Evolutionary conservation across 169 alveolate species (phyloP).

Genomic region (Eimeria necatrix): DNA sequence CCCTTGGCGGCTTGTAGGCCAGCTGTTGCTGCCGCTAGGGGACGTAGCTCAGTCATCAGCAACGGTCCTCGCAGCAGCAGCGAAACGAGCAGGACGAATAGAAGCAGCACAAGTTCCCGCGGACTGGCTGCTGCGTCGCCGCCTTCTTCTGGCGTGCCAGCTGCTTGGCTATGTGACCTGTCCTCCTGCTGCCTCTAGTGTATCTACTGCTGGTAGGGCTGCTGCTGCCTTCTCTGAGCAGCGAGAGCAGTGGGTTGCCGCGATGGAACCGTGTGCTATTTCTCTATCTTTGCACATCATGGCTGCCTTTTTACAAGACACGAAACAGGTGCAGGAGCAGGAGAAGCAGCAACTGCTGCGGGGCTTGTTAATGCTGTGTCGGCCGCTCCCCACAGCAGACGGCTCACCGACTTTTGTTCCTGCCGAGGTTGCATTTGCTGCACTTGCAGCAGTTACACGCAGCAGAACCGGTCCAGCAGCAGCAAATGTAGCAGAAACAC

Average conservation of each 20-base stretch:
- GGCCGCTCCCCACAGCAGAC: not conserved
- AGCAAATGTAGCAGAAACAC: not conserved
- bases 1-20: conserved; percentile 72
- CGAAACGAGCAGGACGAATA: not conserved
- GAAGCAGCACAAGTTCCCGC: not conserved
- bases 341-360: not conserved
- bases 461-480: not conserved
- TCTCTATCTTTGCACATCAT: conserved; percentile 46
- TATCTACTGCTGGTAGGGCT: not conserved
- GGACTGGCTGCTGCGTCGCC: conserved; percentile 64
- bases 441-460: conserved; percentile 28
- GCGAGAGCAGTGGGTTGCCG: conserved; percentile 68
- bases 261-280: conserved; percentile 45
- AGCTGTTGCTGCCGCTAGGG: conserved; percentile 71
- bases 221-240: conserved; percentile 3
- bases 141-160: conserved; percentile 51
- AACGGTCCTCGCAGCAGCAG: conserved; percentile 29
- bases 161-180: conserved; percentile 3
- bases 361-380: conserved; percentile 35
- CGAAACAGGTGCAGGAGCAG: not conserved
- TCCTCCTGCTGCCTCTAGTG: not conserved
- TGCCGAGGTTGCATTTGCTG: conserved; percentile 52
- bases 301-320: not conserved
- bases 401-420: not conserved
- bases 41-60: conserved; percentile 67